These are phyloP conservation scores for Sclerospora graminicola DNA, from an alignment of 352 stramenopile genomes.

Conservation along the genomic window DNA sequence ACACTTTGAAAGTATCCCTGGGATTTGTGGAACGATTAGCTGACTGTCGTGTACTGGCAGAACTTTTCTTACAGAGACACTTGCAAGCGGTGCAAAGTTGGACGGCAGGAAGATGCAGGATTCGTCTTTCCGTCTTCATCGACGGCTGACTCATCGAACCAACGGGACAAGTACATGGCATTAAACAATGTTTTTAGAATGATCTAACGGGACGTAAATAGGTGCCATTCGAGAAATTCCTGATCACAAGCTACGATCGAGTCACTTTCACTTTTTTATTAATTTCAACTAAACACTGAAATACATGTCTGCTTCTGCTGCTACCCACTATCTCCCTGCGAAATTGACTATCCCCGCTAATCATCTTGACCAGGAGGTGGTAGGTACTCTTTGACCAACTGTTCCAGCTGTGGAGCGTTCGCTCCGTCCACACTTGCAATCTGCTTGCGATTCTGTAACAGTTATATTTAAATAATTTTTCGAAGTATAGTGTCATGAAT, in stretches of 20 bases:
- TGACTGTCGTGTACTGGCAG: constrained; percentile 19
- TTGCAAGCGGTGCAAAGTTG: constrained; percentile 53
- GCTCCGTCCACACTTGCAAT: constrained; percentile 47
- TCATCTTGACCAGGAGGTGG: constrained; percentile 18
- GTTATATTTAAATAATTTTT: too few species aligned
- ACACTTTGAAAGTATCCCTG: constrained; percentile 6
- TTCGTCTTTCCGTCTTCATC: constrained; percentile 29
- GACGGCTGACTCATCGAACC: constrained; percentile 11
- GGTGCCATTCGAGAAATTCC: background rate
- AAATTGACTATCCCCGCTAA: background rate
- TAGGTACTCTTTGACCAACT: constrained; percentile 58
- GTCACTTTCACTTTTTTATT: background rate
- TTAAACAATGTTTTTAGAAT: background rate
- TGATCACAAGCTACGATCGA: background rate
- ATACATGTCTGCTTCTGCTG: background rate
- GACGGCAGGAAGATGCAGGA: constrained; percentile 46
- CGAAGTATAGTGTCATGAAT: too few species aligned
- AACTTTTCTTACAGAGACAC: constrained; percentile 67
- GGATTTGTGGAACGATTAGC: background rate
- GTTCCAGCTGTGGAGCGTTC: constrained; percentile 52
- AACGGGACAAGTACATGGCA: constrained; percentile 7
- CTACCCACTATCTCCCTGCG: background rate
- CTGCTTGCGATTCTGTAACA: constrained; percentile 37
- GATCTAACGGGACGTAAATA: constrained; percentile 5
- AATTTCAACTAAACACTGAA: too few species aligned